Evolutionary conservation across 2,329 filamentous ascomycete species (phyloP).

Genomic region (Aspergillus hortae): DNA sequence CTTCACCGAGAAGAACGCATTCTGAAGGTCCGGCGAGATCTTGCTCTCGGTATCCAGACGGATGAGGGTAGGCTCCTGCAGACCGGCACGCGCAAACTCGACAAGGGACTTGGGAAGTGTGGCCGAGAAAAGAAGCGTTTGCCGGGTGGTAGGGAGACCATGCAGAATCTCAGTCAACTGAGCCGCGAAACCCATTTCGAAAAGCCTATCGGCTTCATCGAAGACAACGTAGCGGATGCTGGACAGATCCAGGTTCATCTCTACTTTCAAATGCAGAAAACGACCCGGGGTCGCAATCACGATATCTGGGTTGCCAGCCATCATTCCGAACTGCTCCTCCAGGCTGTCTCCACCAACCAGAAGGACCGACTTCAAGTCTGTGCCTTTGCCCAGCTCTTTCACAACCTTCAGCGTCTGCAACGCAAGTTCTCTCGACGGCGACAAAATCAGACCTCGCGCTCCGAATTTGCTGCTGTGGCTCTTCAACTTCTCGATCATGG

Average conservation of each 20-base stretch:
- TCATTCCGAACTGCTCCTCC: constrained; percentile 89
- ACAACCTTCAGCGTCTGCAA: constrained; percentile 95
- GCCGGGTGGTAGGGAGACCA: constrained; percentile 75
- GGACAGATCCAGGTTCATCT: constrained; percentile 89
- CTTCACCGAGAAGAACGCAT: constrained; percentile 91
- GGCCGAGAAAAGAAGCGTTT: constrained; percentile 92
- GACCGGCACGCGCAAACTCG: constrained; percentile 88
- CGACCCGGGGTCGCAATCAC: constrained; percentile 95
- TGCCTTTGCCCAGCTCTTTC: constrained; percentile 86
- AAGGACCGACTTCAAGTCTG: constrained; percentile 84
- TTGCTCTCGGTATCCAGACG: constrained; percentile 93
- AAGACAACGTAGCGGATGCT: constrained; percentile 94
- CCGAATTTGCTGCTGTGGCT: constrained; percentile 84
- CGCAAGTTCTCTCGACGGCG: constrained; percentile 88
- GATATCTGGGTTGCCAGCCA: constrained; percentile 94
- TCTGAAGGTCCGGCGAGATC: constrained; percentile 92
- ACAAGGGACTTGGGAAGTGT: constrained; percentile 91
- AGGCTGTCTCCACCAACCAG: constrained; percentile 93
- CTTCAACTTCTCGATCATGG: constrained; percentile 93
- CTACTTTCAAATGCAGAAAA: constrained; percentile 93
- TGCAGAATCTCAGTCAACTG: constrained; percentile 92
- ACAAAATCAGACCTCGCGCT: constrained; percentile 80
- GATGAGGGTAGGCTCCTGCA: constrained; percentile 88
- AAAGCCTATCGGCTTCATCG: constrained; percentile 92
- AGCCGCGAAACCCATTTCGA: constrained; percentile 97